A percentile compares a stretch with the other conserved stretches of the same genome.
These are phyloP conservation scores for Blastocystis sp. DNA, from an alignment of 352 stramenopile species.

Conservation along the genomic window DNA sequence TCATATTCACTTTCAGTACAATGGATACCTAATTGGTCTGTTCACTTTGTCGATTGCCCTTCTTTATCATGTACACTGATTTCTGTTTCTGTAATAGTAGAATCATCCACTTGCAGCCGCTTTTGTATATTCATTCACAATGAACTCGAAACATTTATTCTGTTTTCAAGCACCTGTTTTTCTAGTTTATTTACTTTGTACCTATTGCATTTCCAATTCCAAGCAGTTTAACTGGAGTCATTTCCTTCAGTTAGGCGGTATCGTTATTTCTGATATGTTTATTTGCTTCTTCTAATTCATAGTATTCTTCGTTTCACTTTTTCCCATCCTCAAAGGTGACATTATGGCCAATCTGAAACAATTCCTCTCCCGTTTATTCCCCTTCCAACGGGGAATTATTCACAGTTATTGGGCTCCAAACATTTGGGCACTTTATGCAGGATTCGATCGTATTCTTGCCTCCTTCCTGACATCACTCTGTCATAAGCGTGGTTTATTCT, in stretches of 20 bases:
- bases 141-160: constrained; percentile 97
- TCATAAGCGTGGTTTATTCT: neutral
- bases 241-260: constrained; percentile 80
- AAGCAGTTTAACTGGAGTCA: constrained; percentile 74
- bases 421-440: constrained; percentile 91
- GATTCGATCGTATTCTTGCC: constrained; percentile 76
- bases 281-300: neutral
- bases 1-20: constrained; percentile 99
- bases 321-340: constrained; percentile 22
- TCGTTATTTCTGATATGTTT: constrained; percentile 75
- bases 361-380: constrained; percentile 88
- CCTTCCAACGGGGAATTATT: constrained; percentile 89
- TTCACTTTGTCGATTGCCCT: constrained; percentile 83
- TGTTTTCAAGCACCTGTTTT: constrained; percentile 89
- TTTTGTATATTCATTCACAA: constrained; percentile 83
- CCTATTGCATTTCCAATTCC: constrained; percentile 79
- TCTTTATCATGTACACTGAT: constrained; percentile 70
- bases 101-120: constrained; percentile 82
- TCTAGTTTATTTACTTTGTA: constrained; percentile 88
- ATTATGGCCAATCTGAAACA: constrained; percentile 75
- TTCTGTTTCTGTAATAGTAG: neutral
- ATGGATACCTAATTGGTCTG: constrained; percentile 90
- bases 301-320: constrained; percentile 64
- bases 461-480: neutral
- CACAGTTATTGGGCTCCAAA: constrained; percentile 98